Conservation (phyloP, 805 yeast species). For the Tetrapisispora taiwanensis region DNA sequence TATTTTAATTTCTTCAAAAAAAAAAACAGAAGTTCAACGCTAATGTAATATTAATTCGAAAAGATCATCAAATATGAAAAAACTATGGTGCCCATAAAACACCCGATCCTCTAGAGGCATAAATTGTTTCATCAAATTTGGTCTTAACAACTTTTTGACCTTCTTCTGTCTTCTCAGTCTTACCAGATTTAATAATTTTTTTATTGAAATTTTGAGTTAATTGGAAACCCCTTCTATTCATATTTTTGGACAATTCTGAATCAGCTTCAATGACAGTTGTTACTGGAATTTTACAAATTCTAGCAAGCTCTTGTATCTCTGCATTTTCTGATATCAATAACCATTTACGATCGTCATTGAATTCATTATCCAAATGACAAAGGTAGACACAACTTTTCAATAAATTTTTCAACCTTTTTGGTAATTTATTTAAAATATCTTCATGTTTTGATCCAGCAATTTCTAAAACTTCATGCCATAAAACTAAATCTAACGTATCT, state of each 20-base stretch:
- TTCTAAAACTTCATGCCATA: conserved; percentile 19
- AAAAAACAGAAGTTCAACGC: too few species aligned
- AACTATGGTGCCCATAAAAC: conserved; percentile 47
- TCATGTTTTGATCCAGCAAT: conserved; percentile 4
- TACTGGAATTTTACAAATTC: conserved; percentile 42
- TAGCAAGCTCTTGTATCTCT: conserved; percentile 44
- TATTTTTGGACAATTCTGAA: conserved; percentile 16
- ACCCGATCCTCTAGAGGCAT: conserved; percentile 54
- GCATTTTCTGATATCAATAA: conserved; percentile 52
- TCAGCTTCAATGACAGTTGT: conserved; percentile 28
- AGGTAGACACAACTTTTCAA: conserved; percentile 52
- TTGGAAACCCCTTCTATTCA: conserved; percentile 18
- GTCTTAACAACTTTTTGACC: conserved; percentile 34
- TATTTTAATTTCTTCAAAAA: too few species aligned
- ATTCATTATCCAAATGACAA: conserved; percentile 33
- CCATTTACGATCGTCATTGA: conserved; percentile 37
- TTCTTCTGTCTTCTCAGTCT: conserved; percentile 11
- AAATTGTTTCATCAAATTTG: conserved; percentile 38
- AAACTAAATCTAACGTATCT: conserved; percentile 24
- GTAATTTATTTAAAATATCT: conserved; percentile 29
- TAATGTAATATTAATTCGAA: too few species aligned
- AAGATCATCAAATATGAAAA: neutral
- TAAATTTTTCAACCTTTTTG: conserved; percentile 43
- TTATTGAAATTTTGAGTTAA: conserved; percentile 19
- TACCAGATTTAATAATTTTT: conserved; percentile 14